phyloP scores from a whole-genome alignment of 163 green algal genomes.

The Coccomyxa subellipsoidea region DNA sequence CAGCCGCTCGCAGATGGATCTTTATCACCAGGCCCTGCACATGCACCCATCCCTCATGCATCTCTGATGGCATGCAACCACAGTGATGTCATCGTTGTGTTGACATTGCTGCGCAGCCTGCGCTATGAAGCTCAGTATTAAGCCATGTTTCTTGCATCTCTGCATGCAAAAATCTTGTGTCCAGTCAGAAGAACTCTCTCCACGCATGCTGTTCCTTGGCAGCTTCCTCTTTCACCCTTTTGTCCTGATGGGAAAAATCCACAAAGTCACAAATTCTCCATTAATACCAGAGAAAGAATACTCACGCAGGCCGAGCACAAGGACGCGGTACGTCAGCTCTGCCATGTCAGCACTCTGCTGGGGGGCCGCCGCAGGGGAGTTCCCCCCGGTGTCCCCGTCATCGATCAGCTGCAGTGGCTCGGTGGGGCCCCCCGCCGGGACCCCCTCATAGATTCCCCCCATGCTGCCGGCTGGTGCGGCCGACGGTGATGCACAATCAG shows the following conservation, averaged over 20 bases:
- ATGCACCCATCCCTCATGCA: neutral
- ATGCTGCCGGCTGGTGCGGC: neutral
- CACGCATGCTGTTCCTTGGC: no score
- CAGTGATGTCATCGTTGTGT: no score
- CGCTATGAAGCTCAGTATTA: no score
- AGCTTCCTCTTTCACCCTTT: no score
- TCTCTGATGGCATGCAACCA: neutral
- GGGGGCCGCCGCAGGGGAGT: no score
- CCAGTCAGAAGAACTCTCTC: no score
- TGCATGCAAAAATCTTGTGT: no score
- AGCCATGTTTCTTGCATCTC: no score
- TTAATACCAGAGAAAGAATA: neutral
- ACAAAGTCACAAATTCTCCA: no score
- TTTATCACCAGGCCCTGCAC: neutral
- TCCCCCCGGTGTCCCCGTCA: neutral
- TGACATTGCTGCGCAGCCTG: no score
- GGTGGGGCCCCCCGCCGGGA: neutral
- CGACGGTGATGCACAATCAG: neutral
- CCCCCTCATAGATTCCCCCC: neutral
- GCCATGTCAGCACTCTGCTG: no score
- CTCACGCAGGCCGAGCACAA: neutral
- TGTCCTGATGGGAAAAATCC: no score
- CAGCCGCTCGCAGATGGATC: neutral
- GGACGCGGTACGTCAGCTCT: neutral
- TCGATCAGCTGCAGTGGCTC: neutral